Evolutionary conservation across 208 protist genomes (phyloP).

Genomic region (Acanthamoeba castellanii): DNA sequence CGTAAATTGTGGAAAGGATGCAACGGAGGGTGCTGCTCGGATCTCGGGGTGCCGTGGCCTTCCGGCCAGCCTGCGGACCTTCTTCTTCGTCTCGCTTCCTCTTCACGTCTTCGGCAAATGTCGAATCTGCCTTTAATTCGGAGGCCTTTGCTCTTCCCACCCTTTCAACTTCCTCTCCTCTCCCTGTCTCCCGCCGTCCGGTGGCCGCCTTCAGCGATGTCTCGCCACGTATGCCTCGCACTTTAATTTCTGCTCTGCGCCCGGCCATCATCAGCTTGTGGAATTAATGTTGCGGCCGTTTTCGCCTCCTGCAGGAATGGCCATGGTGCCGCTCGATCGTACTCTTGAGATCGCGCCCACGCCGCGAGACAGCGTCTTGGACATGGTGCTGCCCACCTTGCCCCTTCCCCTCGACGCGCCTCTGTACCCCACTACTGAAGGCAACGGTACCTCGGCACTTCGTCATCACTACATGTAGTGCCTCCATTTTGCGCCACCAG

Average conservation of each 20-base stretch:
- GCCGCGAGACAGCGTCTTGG: background rate
- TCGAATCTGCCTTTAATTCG: background rate
- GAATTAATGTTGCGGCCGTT: background rate
- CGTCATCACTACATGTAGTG: background rate
- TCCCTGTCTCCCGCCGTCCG: background rate
- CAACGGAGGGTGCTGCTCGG: background rate
- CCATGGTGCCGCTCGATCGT: background rate
- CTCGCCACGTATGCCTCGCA: background rate
- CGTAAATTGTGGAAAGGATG: background rate
- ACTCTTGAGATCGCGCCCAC: background rate
- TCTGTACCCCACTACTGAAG: background rate
- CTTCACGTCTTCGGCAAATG: background rate
- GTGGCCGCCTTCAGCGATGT: background rate
- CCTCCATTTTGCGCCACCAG: too few relatives aligned
- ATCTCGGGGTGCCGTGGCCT: background rate
- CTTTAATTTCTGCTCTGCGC: too few relatives aligned
- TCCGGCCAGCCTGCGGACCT: background rate
- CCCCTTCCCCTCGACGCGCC: background rate
- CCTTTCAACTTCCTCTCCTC: background rate
- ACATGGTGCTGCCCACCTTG: slow-evolving; percentile 22
- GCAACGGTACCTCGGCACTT: background rate
- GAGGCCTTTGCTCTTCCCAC: background rate
- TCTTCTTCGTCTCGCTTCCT: background rate
- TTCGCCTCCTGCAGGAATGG: background rate
- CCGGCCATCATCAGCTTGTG: background rate